These are phyloP conservation scores for Cyamopsis tetragonoloba DNA, from an alignment of 306 rosid species.

Conservation along the genomic window DNA sequence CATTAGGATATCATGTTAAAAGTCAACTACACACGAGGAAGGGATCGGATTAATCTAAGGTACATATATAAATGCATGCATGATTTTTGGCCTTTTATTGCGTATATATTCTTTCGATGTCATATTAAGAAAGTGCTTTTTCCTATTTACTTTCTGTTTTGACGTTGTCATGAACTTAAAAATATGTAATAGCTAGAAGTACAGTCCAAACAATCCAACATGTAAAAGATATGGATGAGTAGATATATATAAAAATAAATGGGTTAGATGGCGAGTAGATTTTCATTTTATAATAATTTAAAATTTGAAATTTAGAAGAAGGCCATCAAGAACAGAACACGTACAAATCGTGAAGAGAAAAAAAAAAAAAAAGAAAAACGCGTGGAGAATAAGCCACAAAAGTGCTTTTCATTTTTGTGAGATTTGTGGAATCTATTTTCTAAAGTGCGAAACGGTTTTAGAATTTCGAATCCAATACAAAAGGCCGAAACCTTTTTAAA, in stretches of 20 bases:
- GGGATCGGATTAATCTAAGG: too few relatives aligned
- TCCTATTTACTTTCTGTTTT: background rate
- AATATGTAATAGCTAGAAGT: background rate
- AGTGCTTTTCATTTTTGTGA: background rate
- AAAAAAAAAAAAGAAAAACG: background rate
- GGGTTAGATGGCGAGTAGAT: background rate
- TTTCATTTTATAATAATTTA: too few relatives aligned
- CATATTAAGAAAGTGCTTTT: slow-evolving; percentile 13
- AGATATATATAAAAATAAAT: background rate
- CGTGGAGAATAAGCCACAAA: background rate
- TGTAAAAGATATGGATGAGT: slow-evolving; percentile 25
- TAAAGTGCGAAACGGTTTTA: background rate
- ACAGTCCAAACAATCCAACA: slow-evolving; percentile 20
- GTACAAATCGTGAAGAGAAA: background rate
- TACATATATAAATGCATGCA: background rate
- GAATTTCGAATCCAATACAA: background rate
- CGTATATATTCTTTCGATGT: background rate
- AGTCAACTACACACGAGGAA: slow-evolving; percentile 17
- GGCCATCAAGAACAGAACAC: background rate
- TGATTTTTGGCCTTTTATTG: background rate
- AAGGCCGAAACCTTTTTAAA: slow-evolving; percentile 1
- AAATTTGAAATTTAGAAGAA: background rate
- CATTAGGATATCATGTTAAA: slow-evolving; percentile 6
- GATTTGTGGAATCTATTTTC: background rate
- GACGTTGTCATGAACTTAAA: background rate